phyloP scores from a whole-genome alignment of 1,284 basidiomycete species.

The Jaminaea rosea region DNA sequence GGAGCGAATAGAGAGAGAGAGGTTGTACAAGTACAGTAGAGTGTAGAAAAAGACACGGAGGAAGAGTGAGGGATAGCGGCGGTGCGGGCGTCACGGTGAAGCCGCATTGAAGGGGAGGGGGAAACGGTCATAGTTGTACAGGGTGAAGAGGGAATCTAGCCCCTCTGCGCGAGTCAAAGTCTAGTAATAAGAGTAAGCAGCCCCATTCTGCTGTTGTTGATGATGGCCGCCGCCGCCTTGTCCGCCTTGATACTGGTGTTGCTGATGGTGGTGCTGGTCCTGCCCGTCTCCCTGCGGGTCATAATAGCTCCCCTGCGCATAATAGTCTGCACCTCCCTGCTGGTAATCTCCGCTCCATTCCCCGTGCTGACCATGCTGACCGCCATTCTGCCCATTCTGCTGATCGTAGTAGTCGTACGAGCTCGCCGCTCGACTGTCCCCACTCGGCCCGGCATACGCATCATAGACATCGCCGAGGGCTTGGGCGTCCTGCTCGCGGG shows the following conservation, averaged over 20 bases:
- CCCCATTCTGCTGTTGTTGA: not conserved
- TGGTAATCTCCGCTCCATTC: not conserved
- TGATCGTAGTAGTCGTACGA: slow-evolving; percentile 1
- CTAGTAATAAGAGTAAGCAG: too few species aligned
- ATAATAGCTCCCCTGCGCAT: not conserved
- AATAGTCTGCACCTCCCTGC: not conserved
- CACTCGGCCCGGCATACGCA: not conserved
- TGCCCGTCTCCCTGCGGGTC: not conserved
- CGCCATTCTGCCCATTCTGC: slow-evolving; percentile 1
- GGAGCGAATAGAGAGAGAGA: too few species aligned
- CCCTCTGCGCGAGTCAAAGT: too few species aligned
- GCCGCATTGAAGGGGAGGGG: too few species aligned
- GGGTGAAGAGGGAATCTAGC: too few species aligned
- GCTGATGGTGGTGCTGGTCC: not conserved
- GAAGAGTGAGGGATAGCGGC: too few species aligned
- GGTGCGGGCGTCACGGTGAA: too few species aligned
- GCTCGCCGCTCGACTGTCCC: not conserved
- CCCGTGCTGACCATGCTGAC: not conserved
- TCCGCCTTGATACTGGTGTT: not conserved
- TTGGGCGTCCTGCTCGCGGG: not conserved
- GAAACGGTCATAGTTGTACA: too few species aligned
- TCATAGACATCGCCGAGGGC: not conserved
- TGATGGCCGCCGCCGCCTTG: not conserved
- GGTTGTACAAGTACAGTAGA: too few species aligned
- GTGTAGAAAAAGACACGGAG: too few species aligned